Evolutionary conservation across 768 basidiomycete species (phyloP).

Genomic region (Rhodotorula taiwanensis): DNA sequence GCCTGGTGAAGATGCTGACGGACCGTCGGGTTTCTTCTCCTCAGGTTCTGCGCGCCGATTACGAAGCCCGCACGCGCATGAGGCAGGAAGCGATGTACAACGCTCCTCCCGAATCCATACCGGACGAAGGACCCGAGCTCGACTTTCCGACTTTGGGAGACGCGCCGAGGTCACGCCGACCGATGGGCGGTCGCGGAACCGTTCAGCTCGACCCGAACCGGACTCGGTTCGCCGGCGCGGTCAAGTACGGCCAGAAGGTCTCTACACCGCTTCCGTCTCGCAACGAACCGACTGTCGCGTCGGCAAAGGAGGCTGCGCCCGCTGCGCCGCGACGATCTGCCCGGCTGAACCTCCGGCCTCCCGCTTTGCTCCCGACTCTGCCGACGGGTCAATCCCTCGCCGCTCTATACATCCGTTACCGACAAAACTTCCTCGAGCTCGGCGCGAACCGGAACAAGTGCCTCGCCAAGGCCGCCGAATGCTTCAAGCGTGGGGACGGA

Average conservation of each 20-base stretch:
- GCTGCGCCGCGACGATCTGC: slow-evolving; percentile 53
- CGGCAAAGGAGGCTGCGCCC: slow-evolving; percentile 3
- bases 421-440: slow-evolving; percentile 78
- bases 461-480: slow-evolving; percentile 87
- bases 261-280: slow-evolving; percentile 17
- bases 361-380: slow-evolving; percentile 77
- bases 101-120: slow-evolving; percentile 36
- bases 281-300: neutral
- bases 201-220: slow-evolving; percentile 69
- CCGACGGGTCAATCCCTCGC: slow-evolving; percentile 75
- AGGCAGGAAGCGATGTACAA: slow-evolving; percentile 40
- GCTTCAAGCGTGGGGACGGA: slow-evolving; percentile 91
- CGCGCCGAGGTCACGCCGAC: slow-evolving; percentile 42
- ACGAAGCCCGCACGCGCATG: slow-evolving; percentile 36
- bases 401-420: slow-evolving; percentile 78
- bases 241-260: slow-evolving; percentile 58
- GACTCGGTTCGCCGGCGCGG: slow-evolving; percentile 82
- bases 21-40: neutral
- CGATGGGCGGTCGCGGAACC: slow-evolving; percentile 36
- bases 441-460: slow-evolving; percentile 91
- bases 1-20: neutral
- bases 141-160: slow-evolving; percentile 43
- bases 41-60: slow-evolving; percentile 37
- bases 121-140: slow-evolving; percentile 37
- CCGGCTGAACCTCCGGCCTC: slow-evolving; percentile 73